Evolutionary conservation across 495 filamentous ascomycete species (phyloP), one percentile per base, ranked within the genome.

Genomic region (Aspergillus bridgeri): DNA sequence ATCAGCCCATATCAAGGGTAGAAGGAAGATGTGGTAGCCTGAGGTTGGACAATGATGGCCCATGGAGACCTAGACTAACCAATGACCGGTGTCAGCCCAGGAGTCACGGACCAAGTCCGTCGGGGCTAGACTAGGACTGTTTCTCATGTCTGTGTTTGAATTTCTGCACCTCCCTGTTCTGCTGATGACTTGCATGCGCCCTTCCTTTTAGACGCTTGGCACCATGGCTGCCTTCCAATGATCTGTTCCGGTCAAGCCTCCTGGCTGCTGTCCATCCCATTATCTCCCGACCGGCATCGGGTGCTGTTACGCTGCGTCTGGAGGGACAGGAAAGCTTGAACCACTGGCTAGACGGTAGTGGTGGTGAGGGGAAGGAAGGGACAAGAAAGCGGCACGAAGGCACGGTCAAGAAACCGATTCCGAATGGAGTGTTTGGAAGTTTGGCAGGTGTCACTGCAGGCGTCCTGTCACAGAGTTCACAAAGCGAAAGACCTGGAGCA

Each of bases 121-220:
- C 33, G 33, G 33, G 33, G 33, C 33, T 38, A 38, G 33, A 38
- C 33, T 38, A 47, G 22, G 20, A 54, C 24, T 47, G 23, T 54
- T 46, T 54, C 15, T 15, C 23, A 6, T 54, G 38, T 54, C 38
- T 42, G 21, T 54, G 21, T 54, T 20, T 45, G 11, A 42, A 24
- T 23, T 54, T 3, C 51, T 54, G 38, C 42, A 25, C 33, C 8
- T 45, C 11, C 18, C n/a, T 60, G 57, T 47, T 62, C 60, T 53
- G 60, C 56, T 63, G 60, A 63, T 63, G 60, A 58, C 58, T 54
- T 61, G 56, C 62, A 65, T 59, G 47, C 38, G 23, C 25, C 52
- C 55, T 61, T 54, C 54, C 46, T 42, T 54, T 51, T 58, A 53
- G 51, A 21, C 51, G 54, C 60, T 58, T 54, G 54, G 55, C 54